Evolutionary conservation across 2,329 filamentous ascomycete species (phyloP).

Genomic region (Shiraia bambusicola): DNA sequence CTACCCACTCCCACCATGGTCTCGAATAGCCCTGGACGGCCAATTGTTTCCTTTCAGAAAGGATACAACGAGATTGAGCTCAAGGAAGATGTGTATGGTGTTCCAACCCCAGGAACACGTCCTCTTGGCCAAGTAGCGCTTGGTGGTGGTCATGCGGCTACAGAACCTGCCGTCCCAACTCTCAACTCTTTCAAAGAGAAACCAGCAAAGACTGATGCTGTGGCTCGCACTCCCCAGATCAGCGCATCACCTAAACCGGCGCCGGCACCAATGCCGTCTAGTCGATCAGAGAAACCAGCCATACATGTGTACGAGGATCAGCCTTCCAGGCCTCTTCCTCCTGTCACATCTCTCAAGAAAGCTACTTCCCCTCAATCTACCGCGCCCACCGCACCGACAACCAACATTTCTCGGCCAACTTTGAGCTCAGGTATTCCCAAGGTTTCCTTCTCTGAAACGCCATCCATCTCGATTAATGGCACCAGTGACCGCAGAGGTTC

Average conservation of each 20-base stretch:
- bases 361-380: slow-evolving; percentile 28
- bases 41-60: slow-evolving; percentile 95
- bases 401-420: slow-evolving; percentile 51
- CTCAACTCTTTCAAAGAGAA: slow-evolving; percentile 52
- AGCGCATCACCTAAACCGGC: slow-evolving; percentile 28
- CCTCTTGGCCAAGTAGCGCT: slow-evolving; percentile 19
- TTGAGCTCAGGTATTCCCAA: slow-evolving; percentile 26
- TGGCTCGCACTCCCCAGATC: slow-evolving; percentile 35
- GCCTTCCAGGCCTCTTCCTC: slow-evolving; percentile 31
- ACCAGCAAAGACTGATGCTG: slow-evolving; percentile 17
- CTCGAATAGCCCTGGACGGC: slow-evolving; percentile 84
- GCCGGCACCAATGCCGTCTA: slow-evolving; percentile 21
- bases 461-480: slow-evolving; percentile 25
- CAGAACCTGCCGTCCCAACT: slow-evolving; percentile 50
- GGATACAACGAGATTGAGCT: slow-evolving; percentile 77
- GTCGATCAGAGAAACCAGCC: slow-evolving; percentile 19
- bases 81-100: slow-evolving; percentile 53
- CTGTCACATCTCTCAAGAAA: slow-evolving; percentile 27
- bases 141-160: slow-evolving; percentile 41
- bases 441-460: slow-evolving; percentile 29
- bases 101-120: slow-evolving; percentile 22
- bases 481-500: slow-evolving; percentile 13
- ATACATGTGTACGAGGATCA: slow-evolving; percentile 33
- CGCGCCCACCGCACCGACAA: slow-evolving; percentile 42
- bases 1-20: slow-evolving; percentile 87